Evolutionary conservation across 805 yeast genomes (phyloP), one percentile per base, ranked within the genome.

Genomic region (Kodamaea kaohsiungensis): DNA sequence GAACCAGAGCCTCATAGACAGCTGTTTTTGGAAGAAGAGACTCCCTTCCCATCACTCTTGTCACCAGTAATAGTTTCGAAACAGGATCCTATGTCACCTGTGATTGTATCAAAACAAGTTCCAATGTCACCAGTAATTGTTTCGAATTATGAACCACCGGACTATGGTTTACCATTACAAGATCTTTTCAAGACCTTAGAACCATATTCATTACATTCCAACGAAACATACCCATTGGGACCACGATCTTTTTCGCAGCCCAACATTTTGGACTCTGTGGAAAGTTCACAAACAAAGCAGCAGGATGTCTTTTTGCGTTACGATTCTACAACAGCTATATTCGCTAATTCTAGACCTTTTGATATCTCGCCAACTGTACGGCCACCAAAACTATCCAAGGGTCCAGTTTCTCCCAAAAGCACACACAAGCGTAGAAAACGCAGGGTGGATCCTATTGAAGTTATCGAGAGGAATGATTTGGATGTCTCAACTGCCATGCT

Each of bases 401-500:
- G 7, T 8, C 25, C 45, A 3, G 45, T 40, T n/a, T 40, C 45
- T 4, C 45, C 45, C 13, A 40, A 16, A 27, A 27, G 6, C 6
- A 22, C 25, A 3, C 25, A 22, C 4, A 42, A 50, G 30, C 19
- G 42, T 18, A 12, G 22, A 13, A 43, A 22, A 19, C 37, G 48
- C 15, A 50, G 45, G 27, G 38, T 8, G 5, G 47, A 48, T 3
- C 54, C 54, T 13, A 51, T 51, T 10, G 33, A 43, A 12, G 19
- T 39, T 1, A 39, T 51, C 1, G 40, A 35, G 7, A 51, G 39
- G 27, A 51, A 46, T 17, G 25, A 51, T 35, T 35, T 51, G 50
- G 54, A 51, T 25, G 51, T 52, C n/a, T 30, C 42, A 8, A 52
- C 54, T 7, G 54, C 54, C 2, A 46, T 52, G 40, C 25, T 37